Evolutionary conservation across 257 asterid genomes (phyloP).

Genomic region (Solanum ossicruentum): DNA sequence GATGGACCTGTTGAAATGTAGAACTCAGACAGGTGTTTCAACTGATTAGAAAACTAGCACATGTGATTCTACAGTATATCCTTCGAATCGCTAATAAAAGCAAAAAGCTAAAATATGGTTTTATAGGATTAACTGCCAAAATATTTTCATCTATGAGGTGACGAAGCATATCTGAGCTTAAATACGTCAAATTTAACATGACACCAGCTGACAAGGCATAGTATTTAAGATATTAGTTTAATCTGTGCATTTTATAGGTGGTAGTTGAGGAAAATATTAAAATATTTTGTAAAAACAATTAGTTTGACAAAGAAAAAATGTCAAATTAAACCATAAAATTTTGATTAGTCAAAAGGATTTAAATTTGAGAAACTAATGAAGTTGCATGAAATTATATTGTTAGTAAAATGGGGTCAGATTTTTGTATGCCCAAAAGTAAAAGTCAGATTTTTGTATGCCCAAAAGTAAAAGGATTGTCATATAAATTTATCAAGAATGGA

Average conservation of each 20-base stretch:
- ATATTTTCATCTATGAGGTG: not conserved
- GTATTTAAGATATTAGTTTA: not conserved
- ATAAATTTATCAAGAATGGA: not conserved
- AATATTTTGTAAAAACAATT: not conserved
- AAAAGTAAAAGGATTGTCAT: not conserved
- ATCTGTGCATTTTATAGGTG: not conserved
- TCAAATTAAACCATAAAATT: not conserved
- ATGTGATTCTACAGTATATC: not conserved
- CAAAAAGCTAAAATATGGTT: not conserved
- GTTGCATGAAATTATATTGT: not conserved
- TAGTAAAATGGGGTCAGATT: not conserved
- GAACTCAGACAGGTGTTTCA: not conserved
- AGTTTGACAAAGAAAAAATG: not conserved
- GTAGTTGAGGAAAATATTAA: not conserved
- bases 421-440: not conserved
- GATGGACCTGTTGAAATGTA: constrained; percentile 56
- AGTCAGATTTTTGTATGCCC: not conserved
- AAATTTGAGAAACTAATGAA: not conserved
- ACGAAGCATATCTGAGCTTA: not conserved
- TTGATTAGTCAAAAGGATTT: not conserved
- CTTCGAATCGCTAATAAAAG: not conserved
- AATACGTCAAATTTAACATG: not conserved
- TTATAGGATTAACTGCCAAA: not conserved
- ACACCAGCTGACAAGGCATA: not conserved
- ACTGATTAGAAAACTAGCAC: not conserved